Conservation (phyloP, 2,329 filamentous ascomycete genomes). For the Diplodia corticola region DNA sequence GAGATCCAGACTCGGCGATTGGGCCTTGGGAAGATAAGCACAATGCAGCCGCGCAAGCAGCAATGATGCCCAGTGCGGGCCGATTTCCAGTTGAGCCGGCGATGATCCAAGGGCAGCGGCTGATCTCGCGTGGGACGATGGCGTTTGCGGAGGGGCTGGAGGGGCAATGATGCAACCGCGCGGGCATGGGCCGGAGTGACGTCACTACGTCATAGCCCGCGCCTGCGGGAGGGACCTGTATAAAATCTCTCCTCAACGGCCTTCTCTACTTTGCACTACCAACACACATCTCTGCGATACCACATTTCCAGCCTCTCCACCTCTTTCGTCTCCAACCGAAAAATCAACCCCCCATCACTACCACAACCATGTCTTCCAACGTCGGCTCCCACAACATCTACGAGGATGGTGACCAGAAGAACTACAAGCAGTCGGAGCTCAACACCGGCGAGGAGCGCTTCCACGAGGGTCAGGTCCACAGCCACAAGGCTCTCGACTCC, state of each 20-base stretch:
- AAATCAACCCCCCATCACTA: background rate
- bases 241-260: constrained; percentile 1
- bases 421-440: constrained; percentile 55
- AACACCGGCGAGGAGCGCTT: constrained; percentile 58
- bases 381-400: constrained; percentile 69
- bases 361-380: constrained; percentile 56
- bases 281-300: background rate
- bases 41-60: constrained; percentile 9
- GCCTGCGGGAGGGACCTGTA: background rate
- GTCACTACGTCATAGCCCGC: background rate
- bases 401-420: constrained; percentile 76
- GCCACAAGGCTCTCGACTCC: constrained; percentile 68
- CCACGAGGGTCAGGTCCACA: constrained; percentile 70
- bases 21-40: background rate
- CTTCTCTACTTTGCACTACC: background rate
- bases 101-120: constrained; percentile 8
- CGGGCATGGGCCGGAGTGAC: constrained; percentile 2
- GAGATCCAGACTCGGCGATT: background rate
- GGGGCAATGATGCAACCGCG: constrained; percentile 2
- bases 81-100: constrained; percentile 1
- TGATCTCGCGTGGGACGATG: constrained; percentile 15
- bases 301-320: background rate
- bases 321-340: background rate
- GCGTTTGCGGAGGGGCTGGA: constrained; percentile 15
- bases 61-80: constrained; percentile 6